A percentile compares a stretch with the other conserved stretches of the same genome.
Conservation (phyloP, 176 grass and related monocot species). For the Zoysia pacifica region DNA sequence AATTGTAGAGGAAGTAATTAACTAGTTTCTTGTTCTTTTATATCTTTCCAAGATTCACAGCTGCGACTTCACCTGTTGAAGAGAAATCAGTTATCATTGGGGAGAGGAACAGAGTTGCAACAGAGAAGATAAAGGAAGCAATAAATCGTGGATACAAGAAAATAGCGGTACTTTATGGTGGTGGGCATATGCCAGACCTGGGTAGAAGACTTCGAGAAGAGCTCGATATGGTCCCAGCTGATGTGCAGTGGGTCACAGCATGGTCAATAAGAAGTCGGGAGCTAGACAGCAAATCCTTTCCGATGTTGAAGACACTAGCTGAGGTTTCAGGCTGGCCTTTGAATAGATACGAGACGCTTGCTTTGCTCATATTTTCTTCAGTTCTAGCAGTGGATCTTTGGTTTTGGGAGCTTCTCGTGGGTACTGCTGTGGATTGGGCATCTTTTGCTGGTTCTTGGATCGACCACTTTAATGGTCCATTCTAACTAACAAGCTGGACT, state of each 20-base stretch:
- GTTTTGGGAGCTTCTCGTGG: slow-evolving; percentile 79
- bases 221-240: slow-evolving; percentile 68
- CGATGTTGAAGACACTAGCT: slow-evolving; percentile 65
- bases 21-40: not conserved
- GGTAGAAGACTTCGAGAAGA: slow-evolving; percentile 69
- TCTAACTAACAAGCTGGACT: slow-evolving; percentile 29
- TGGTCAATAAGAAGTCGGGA: slow-evolving; percentile 80
- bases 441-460: slow-evolving; percentile 69
- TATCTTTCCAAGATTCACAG: slow-evolving; percentile 53
- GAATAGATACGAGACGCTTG: slow-evolving; percentile 79
- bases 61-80: slow-evolving; percentile 51
- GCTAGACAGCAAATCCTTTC: slow-evolving; percentile 56
- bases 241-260: slow-evolving; percentile 83
- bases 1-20: not conserved
- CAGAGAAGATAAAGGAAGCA: slow-evolving; percentile 66
- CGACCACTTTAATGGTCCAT: slow-evolving; percentile 32
- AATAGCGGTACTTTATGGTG: slow-evolving; percentile 90
- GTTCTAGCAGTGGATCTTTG: slow-evolving; percentile 83
- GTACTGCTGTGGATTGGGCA: slow-evolving; percentile 51
- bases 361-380: slow-evolving; percentile 73
- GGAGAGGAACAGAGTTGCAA: slow-evolving; percentile 86
- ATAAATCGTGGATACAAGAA: slow-evolving; percentile 67
- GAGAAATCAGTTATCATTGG: slow-evolving; percentile 91
- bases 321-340: slow-evolving; percentile 68
- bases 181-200: slow-evolving; percentile 93